A percentile compares a stretch with the other conserved stretches of the same genome.
Conservation (phyloP, 768 basidiomycete species). For the Pulveroboletus sp. region DNA sequence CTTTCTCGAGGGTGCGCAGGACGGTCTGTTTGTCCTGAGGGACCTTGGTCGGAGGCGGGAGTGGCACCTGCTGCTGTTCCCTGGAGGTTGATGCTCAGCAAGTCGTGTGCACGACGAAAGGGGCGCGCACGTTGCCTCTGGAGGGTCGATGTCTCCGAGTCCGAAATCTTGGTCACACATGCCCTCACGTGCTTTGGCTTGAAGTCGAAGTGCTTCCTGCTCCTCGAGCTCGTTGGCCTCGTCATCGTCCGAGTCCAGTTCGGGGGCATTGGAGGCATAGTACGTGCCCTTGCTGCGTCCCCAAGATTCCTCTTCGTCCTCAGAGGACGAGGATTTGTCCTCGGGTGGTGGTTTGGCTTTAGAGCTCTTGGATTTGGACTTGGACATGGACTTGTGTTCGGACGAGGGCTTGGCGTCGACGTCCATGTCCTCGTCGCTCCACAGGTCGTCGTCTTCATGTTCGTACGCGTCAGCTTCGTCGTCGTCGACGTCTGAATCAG, state of each 20-base stretch:
- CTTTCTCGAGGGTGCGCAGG: conserved; percentile 68
- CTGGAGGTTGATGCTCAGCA: conserved; percentile 15
- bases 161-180: conserved; percentile 84
- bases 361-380: conserved; percentile 11
- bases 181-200: conserved; percentile 65
- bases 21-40: conserved; percentile 57
- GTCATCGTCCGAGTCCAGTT: conserved; percentile 82
- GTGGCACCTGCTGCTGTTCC: conserved; percentile 6
- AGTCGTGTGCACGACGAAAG: background rate
- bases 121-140: conserved; percentile 27
- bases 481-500: conserved; percentile 31
- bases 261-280: conserved; percentile 80
- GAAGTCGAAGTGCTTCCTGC: conserved; percentile 78
- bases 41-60: conserved; percentile 19
- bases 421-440: conserved; percentile 22
- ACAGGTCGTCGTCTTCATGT: conserved; percentile 9
- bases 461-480: conserved; percentile 35
- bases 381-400: conserved; percentile 5
- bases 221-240: conserved; percentile 87
- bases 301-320: conserved; percentile 64
- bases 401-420: background rate
- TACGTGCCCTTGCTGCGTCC: conserved; percentile 76
- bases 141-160: conserved; percentile 47
- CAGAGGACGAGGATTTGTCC: conserved; percentile 15
- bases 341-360: conserved; percentile 12